Percentiles rank a stretch among this genome's conserved stretches.
Evolutionary conservation across 2,329 filamentous ascomycete species (phyloP).

Genomic region (Furcasterigmium furcatum): DNA sequence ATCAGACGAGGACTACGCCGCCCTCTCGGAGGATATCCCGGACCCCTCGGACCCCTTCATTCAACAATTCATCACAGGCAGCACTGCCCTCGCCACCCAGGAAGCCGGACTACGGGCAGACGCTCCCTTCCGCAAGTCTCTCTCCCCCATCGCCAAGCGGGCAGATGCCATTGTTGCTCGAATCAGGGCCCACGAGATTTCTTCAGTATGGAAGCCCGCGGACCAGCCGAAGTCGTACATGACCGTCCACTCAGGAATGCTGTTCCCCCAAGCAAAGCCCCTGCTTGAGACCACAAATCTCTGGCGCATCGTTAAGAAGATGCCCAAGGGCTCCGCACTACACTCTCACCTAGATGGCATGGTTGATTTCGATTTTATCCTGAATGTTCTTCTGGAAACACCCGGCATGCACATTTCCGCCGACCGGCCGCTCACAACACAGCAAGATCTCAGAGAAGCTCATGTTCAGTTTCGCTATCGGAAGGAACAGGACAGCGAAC

Average conservation of each 20-base stretch:
- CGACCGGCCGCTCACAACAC: constrained; percentile 48
- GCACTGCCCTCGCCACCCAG: constrained; percentile 71
- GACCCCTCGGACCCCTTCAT: constrained; percentile 69
- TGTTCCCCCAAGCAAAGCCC: constrained; percentile 74
- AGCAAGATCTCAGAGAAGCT: constrained; percentile 45
- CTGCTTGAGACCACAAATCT: constrained; percentile 74
- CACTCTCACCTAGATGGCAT: constrained; percentile 82
- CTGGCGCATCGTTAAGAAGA: constrained; percentile 71
- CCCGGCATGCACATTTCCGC: constrained; percentile 65
- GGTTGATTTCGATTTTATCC: constrained; percentile 73
- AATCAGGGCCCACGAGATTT: constrained; percentile 71
- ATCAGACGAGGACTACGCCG: constrained; percentile 57
- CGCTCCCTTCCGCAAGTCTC: constrained; percentile 58
- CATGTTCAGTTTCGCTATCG: constrained; percentile 56
- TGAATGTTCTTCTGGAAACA: constrained; percentile 63
- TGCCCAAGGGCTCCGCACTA: constrained; percentile 78
- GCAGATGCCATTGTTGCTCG: constrained; percentile 71
- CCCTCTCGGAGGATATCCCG: constrained; percentile 54
- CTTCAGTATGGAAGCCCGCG: constrained; percentile 67
- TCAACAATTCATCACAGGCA: constrained; percentile 74
- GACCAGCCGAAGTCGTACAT: constrained; percentile 53
- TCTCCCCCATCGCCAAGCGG: constrained; percentile 69
- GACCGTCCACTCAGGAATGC: constrained; percentile 74
- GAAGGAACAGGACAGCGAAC: constrained; percentile 28
- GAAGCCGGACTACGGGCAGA: constrained; percentile 83